Percentiles rank a stretch among this genome's conserved stretches.
These are phyloP conservation scores for Rhizophagus clarus DNA, from an alignment of 192 early-diverging fungal species.

Conservation along the genomic window DNA sequence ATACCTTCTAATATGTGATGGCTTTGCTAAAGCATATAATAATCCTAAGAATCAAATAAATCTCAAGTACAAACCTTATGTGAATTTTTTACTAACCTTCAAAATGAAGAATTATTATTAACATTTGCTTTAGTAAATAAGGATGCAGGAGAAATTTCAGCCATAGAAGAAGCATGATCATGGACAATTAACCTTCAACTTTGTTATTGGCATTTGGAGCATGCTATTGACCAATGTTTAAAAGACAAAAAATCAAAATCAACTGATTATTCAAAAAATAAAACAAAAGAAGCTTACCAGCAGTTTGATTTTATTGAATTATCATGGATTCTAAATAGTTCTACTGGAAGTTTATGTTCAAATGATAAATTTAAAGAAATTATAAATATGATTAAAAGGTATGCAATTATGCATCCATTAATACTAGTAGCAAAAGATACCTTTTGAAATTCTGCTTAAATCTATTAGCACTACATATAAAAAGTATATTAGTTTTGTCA, in stretches of 20 bases:
- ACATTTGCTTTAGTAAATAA: slow-evolving; percentile 19
- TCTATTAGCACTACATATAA: background rate
- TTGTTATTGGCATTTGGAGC: slow-evolving; percentile 11
- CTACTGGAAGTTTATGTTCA: background rate
- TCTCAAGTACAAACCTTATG: background rate
- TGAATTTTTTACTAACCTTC: background rate
- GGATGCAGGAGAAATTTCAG: slow-evolving; percentile 8
- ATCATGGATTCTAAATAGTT: background rate
- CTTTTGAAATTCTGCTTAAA: background rate
- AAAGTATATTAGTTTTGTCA: slow-evolving; percentile 8
- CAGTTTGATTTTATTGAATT: slow-evolving; percentile 19
- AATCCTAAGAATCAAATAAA: slow-evolving; percentile 22
- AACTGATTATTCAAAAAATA: background rate
- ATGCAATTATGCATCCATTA: slow-evolving; percentile 5
- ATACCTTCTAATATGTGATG: background rate
- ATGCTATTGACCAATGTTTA: background rate
- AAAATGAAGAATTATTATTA: background rate
- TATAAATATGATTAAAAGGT: slow-evolving; percentile 17
- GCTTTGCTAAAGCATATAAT: background rate
- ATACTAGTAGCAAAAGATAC: slow-evolving; percentile 7
- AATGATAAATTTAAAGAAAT: slow-evolving; percentile 4
- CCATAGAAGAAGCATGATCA: slow-evolving; percentile 18
- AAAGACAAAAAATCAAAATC: slow-evolving; percentile 3
- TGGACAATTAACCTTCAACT: slow-evolving; percentile 9
- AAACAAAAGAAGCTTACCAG: background rate